Evolutionary conservation across 306 rosid genomes (phyloP).

Genomic region (Sesbania bispinosa): DNA sequence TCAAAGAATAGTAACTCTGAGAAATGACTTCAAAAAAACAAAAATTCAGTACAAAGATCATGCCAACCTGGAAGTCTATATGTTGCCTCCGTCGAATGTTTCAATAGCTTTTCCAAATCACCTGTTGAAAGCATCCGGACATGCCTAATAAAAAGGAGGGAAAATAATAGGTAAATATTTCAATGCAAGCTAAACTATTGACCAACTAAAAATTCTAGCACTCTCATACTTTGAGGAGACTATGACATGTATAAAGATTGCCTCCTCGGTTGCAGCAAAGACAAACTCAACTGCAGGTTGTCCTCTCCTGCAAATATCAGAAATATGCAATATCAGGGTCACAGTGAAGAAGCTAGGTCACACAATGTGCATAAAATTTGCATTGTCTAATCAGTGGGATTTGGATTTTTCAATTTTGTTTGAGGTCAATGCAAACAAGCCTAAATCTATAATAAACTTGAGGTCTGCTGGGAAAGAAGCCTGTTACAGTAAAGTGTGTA

Average conservation of each 20-base stretch:
- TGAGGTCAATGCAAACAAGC: constrained; percentile 11
- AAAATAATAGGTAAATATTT: constrained; percentile 17
- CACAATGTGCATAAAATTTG: too few relatives aligned
- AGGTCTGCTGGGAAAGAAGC: neutral
- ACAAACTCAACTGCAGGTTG: constrained; percentile 82
- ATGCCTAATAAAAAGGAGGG: constrained; percentile 48
- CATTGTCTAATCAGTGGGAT: too few relatives aligned
- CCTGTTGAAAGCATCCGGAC: constrained; percentile 64
- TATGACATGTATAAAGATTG: constrained; percentile 76
- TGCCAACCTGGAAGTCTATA: constrained; percentile 80
- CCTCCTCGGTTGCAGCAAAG: constrained; percentile 93
- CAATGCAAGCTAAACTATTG: constrained; percentile 3
- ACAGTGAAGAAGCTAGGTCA: constrained; percentile 19
- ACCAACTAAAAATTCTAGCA: constrained; percentile 14
- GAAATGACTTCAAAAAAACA: constrained; percentile 5
- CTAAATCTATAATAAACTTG: neutral
- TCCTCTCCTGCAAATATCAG: constrained; percentile 70
- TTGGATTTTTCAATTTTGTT: neutral
- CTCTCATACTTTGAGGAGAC: constrained; percentile 73
- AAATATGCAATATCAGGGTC: constrained; percentile 31
- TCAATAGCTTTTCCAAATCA: constrained; percentile 70
- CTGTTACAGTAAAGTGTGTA: constrained; percentile 1
- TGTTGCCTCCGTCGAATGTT: constrained; percentile 54
- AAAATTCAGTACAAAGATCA: constrained; percentile 17
- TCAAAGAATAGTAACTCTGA: neutral